phyloP scores from a whole-genome alignment of 2,329 filamentous ascomycete species.

The Coniochaeta sp. region DNA sequence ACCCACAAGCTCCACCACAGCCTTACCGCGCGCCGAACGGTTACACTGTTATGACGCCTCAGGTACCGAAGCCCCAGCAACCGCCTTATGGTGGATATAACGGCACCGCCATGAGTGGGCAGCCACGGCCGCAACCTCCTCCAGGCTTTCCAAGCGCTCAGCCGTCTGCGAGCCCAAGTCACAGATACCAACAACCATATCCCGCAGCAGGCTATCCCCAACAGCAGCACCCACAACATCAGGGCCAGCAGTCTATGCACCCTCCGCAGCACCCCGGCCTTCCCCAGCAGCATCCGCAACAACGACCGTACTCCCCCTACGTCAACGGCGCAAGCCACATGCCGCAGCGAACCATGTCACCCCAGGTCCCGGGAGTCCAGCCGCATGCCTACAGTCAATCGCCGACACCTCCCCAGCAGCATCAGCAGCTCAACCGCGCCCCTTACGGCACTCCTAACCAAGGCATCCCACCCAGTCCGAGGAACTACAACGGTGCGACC shows the following conservation, averaged over 20 bases:
- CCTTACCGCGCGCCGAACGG: slow-evolving; percentile 44
- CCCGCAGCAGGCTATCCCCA: slow-evolving; percentile 17
- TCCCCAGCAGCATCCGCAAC: slow-evolving; percentile 15
- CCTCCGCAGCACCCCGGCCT: not conserved
- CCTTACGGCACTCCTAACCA: slow-evolving; percentile 19
- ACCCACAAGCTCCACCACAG: slow-evolving; percentile 28
- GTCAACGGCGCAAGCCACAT: slow-evolving; percentile 35
- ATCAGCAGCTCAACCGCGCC: slow-evolving; percentile 18
- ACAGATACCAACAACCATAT: slow-evolving; percentile 28
- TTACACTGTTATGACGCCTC: slow-evolving; percentile 38
- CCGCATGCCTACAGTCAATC: slow-evolving; percentile 32
- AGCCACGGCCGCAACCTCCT: slow-evolving; percentile 35
- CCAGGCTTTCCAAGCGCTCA: slow-evolving; percentile 29
- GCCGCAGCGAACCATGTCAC: slow-evolving; percentile 35
- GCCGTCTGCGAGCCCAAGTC: slow-evolving; percentile 33
- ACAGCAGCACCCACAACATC: slow-evolving; percentile 9
- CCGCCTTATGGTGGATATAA: slow-evolving; percentile 42
- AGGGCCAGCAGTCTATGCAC: slow-evolving; percentile 8
- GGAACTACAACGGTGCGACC: slow-evolving; percentile 23
- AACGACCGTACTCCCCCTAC: slow-evolving; percentile 27
- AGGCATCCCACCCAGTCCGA: slow-evolving; percentile 19
- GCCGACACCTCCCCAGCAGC: slow-evolving; percentile 21
- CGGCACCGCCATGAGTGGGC: slow-evolving; percentile 25
- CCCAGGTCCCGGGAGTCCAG: slow-evolving; percentile 27
- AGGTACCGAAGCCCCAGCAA: slow-evolving; percentile 44